These are phyloP conservation scores for Colletotrichum agaves DNA, from an alignment of 2,329 filamentous ascomycete genomes.

Conservation along the genomic window DNA sequence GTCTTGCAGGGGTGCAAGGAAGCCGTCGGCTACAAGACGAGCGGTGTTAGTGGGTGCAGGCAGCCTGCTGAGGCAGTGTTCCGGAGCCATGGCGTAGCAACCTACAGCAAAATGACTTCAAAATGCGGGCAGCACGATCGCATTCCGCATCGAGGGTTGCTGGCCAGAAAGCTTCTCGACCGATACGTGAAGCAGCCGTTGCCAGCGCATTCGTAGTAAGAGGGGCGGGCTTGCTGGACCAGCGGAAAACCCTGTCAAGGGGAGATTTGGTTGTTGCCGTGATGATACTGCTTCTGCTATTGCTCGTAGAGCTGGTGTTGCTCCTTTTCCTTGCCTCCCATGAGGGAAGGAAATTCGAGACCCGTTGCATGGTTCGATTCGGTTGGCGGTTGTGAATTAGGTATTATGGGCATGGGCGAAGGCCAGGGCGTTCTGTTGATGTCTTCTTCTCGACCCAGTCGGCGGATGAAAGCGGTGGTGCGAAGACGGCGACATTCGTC, in stretches of 20 bases:
- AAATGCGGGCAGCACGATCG: constrained; percentile 89
- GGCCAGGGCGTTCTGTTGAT: not conserved
- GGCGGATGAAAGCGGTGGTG: constrained; percentile 25
- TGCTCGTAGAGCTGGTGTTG: constrained; percentile 37
- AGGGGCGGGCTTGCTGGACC: constrained; percentile 64
- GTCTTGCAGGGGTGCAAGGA: constrained; percentile 58
- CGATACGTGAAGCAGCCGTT: constrained; percentile 73
- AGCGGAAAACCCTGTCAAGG: constrained; percentile 54
- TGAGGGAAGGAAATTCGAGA: constrained; percentile 56
- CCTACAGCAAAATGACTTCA: constrained; percentile 90
- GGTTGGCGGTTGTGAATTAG: not conserved
- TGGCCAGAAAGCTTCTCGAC: constrained; percentile 85
- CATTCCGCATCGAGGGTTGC: constrained; percentile 87
- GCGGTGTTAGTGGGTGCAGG: constrained; percentile 30
- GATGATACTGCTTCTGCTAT: constrained; percentile 28
- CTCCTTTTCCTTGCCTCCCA: constrained; percentile 56
- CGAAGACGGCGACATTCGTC: constrained; percentile 36
- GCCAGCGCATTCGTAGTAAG: constrained; percentile 53
- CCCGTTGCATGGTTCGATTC: constrained; percentile 53
- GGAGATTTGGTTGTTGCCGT: constrained; percentile 44
- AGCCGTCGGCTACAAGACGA: constrained; percentile 61
- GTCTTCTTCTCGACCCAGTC: constrained; percentile 22
- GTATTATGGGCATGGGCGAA: not conserved
- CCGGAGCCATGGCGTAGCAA: constrained; percentile 35
- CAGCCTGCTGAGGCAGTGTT: not conserved